A percentile compares a stretch with the other conserved stretches of the same genome.
These are phyloP conservation scores for Pachyrhizus erosus DNA, from an alignment of 306 rosid species.

Conservation along the genomic window DNA sequence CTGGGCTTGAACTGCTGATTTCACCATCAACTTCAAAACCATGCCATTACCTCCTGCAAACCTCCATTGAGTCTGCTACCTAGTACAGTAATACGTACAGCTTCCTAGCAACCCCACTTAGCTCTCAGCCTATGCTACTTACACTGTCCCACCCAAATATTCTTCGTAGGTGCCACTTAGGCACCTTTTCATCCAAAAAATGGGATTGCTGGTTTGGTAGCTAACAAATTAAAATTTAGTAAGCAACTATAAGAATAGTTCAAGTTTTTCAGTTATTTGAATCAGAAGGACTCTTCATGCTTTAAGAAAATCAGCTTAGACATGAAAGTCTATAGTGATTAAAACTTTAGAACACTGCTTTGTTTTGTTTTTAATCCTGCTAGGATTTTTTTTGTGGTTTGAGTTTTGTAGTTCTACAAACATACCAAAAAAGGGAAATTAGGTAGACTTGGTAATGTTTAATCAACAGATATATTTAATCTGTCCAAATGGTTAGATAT, in stretches of 20 bases:
- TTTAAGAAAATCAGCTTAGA: background rate
- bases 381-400: background rate
- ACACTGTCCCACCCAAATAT: background rate
- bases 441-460: background rate
- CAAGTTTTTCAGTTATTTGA: background rate
- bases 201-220: background rate
- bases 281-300: constrained; percentile 5
- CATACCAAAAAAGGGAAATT: background rate
- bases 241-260: constrained; percentile 6
- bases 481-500: background rate
- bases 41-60: background rate
- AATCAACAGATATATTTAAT: background rate
- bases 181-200: background rate
- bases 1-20: background rate
- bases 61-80: background rate
- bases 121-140: background rate
- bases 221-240: background rate
- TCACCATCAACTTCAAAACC: background rate
- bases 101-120: background rate
- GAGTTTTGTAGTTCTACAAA: background rate
- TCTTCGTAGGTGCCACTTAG: constrained; percentile 4
- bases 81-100: background rate
- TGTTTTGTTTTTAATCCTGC: background rate
- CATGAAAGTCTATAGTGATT: background rate
- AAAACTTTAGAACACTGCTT: background rate